These are phyloP conservation scores for Didymella exigua DNA, from an alignment of 2,329 filamentous ascomycete genomes.

Conservation along the genomic window DNA sequence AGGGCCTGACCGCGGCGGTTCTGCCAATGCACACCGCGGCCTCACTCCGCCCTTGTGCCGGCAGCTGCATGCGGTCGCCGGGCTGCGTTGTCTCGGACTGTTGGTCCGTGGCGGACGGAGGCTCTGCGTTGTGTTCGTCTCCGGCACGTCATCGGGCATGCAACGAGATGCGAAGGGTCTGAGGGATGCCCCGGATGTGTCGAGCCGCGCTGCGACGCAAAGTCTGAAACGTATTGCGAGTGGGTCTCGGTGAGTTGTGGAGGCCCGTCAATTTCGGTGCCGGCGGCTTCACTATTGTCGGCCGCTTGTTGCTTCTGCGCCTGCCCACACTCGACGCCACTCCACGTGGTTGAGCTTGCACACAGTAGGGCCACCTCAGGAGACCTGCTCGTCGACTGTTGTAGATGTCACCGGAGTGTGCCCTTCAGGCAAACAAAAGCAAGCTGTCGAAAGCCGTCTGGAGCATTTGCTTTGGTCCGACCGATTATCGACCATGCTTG, in stretches of 20 bases:
- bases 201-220: background rate
- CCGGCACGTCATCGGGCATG: background rate
- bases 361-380: background rate
- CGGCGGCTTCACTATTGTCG: background rate
- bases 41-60: background rate
- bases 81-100: background rate
- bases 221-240: background rate
- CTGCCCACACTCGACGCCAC: background rate
- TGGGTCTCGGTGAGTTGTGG: background rate
- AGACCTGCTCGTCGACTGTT: background rate
- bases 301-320: background rate
- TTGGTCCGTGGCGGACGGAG: background rate
- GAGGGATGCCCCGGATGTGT: background rate
- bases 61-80: background rate
- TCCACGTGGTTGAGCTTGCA: background rate
- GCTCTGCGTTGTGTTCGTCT: background rate
- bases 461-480: background rate
- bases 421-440: background rate
- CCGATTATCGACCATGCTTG: background rate
- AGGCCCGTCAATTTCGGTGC: background rate
- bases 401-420: background rate
- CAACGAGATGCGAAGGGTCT: background rate
- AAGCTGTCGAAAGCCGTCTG: background rate
- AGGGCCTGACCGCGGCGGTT: background rate
- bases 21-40: background rate